Percentiles rank a stretch among this genome's conserved stretches.
Conservation (phyloP, 139 green algal genomes). For the Astrephomene gubernaculifera region DNA sequence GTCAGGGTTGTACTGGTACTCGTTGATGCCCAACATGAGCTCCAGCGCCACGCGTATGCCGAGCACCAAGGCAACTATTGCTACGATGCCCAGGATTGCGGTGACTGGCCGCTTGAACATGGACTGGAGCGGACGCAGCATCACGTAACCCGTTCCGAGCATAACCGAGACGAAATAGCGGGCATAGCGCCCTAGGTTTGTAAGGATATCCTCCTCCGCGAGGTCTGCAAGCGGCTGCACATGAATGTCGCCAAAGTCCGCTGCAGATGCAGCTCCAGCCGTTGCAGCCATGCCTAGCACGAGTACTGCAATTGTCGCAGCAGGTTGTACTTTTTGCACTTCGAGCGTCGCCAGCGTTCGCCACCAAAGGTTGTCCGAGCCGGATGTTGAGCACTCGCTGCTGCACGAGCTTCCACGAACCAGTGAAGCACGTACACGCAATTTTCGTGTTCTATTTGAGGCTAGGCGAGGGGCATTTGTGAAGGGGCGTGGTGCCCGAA, state of each 20-base stretch:
- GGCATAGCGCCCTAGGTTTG: conserved; percentile 84
- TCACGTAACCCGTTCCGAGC: conserved; percentile 89
- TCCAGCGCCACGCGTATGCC: conserved; percentile 71
- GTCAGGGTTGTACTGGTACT: conserved; percentile 31
- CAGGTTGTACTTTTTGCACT: not conserved
- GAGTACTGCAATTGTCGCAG: not conserved
- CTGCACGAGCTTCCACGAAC: not conserved
- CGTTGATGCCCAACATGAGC: conserved; percentile 76
- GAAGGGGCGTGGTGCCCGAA: not conserved
- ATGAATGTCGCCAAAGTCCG: conserved; percentile 2
- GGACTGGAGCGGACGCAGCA: conserved; percentile 75
- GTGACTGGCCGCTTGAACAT: conserved; percentile 81
- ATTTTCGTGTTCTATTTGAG: not conserved
- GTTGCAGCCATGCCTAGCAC: not conserved
- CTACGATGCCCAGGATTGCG: conserved; percentile 67
- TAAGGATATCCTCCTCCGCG: conserved; percentile 81
- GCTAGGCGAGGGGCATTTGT: not conserved
- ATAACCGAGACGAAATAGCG: conserved; percentile 93
- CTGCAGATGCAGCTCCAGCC: not conserved
- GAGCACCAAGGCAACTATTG: conserved; percentile 50
- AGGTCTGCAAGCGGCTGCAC: conserved; percentile 52
- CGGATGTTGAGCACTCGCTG: conserved; percentile 21
- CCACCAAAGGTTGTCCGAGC: conserved; percentile 15
- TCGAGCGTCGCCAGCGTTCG: not conserved
- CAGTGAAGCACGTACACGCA: not conserved